Evolutionary conservation across 192 early-diverging fungal genomes (phyloP), one percentile per base, ranked within the genome.

Genomic region (Mortierella claussenii): DNA sequence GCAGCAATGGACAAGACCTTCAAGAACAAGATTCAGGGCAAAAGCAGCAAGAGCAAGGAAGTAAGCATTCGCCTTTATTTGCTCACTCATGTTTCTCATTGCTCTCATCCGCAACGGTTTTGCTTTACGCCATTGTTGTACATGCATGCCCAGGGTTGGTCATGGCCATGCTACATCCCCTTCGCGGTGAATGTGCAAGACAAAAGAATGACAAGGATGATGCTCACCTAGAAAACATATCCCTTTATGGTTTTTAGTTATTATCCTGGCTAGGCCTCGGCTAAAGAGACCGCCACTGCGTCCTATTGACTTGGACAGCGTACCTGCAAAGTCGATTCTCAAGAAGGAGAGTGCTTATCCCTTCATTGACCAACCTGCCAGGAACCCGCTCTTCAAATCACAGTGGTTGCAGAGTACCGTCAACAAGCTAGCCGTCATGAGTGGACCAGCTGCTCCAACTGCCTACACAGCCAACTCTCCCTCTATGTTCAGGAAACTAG

Each of bases 371-470:
- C 73, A 67, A 11, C 64, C 73, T 3, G 58, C 40, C 24, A 45
- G 59, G 53, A 76, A 50, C 46, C 73, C 73, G 18, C 48, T 76
- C 36, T 76, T 76, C 52, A 76, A 76, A 33, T 76, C 73, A 0
- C 73, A 61, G 28, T 76, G 73, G 73, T 65, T 76, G 17, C 73
- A 76, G 53, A 76, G 64, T 46, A 76, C 73, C 13, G 73, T 76
- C 23, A 76, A 45, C 64, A 76, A 67, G 24, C 56, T 76, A n/a
- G 73, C 65, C 13, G 73, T 61, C 20, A 67, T 76, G 32, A 67
- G 73, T 62, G 73, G 64, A n/a, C 73, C 73, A 13, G 49, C 64
- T 1, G 20, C 56, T 1, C 73, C 73, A 8, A 76, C 73, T 11
- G 64, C 63, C 33, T 76, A 76, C 53, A 76, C 73, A 5, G 73